These are phyloP conservation scores for Saccharomyces hybrid DNA, from an alignment of 1,139 yeast genomes.

Conservation along the genomic window DNA sequence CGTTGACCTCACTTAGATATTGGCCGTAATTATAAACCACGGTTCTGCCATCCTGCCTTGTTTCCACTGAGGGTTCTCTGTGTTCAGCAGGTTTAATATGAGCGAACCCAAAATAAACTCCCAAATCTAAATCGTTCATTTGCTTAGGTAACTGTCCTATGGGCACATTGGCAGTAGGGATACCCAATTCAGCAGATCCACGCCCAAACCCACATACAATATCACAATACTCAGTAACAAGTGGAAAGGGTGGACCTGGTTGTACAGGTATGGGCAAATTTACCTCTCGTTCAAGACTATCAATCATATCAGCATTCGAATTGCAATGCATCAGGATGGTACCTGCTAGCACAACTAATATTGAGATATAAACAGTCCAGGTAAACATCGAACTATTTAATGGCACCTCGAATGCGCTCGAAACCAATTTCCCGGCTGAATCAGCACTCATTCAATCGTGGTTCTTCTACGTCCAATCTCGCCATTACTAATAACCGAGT, in stretches of 20 bases:
- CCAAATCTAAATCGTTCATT: constrained; percentile 51
- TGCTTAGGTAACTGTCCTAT: constrained; percentile 41
- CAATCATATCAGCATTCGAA: background rate
- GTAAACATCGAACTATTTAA: background rate
- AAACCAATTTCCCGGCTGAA: background rate
- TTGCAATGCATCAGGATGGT: background rate
- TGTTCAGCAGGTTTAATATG: constrained; percentile 23
- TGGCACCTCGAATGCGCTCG: background rate
- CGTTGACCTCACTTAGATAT: constrained; percentile 34
- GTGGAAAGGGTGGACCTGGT: constrained; percentile 61
- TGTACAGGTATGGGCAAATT: constrained; percentile 38
- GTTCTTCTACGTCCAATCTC: background rate
- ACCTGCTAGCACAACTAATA: background rate
- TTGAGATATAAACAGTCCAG: background rate
- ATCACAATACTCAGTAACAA: constrained; percentile 42
- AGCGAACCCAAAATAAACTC: constrained; percentile 89
- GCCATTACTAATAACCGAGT: background rate
- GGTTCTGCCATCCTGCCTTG: constrained; percentile 34
- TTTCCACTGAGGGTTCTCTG: constrained; percentile 15
- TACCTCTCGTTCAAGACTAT: constrained; percentile 4
- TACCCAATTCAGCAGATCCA: constrained; percentile 87
- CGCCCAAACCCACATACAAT: constrained; percentile 90
- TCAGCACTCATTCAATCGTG: background rate
- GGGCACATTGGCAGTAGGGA: constrained; percentile 91
- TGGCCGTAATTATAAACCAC: constrained; percentile 60